These are phyloP conservation scores for Chaetomium sp. DNA, from an alignment of 2,329 filamentous ascomycete species.

Conservation along the genomic window DNA sequence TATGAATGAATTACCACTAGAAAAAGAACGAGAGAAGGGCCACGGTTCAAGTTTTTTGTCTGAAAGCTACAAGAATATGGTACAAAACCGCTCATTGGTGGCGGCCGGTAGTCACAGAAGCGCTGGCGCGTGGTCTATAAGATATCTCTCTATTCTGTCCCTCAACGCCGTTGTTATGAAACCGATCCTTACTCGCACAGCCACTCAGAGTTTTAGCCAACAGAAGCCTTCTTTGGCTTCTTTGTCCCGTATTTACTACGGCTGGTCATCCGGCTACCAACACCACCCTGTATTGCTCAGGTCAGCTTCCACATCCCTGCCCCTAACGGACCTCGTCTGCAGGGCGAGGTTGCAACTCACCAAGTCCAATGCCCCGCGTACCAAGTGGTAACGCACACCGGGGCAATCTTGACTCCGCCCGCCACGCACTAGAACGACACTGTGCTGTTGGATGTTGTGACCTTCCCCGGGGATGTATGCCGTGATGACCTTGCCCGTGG, in stretches of 20 bases:
- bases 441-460: slow-evolving; percentile 98
- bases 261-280: slow-evolving; percentile 73
- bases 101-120: neutral
- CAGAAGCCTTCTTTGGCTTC: slow-evolving; percentile 81
- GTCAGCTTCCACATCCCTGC: slow-evolving; percentile 5
- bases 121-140: neutral
- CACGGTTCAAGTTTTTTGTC: neutral
- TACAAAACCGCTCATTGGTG: neutral
- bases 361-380: slow-evolving; percentile 87
- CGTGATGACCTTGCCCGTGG: slow-evolving; percentile 78
- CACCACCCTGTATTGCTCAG: slow-evolving; percentile 63
- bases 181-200: neutral
- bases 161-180: neutral
- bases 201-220: slow-evolving; percentile 31
- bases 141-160: neutral
- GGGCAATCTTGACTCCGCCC: slow-evolving; percentile 95
- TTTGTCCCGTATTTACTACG: slow-evolving; percentile 98
- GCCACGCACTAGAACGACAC: slow-evolving; percentile 90
- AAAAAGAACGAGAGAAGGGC: neutral
- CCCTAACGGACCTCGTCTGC: neutral
- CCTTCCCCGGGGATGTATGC: slow-evolving; percentile 96
- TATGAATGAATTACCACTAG: too few relatives aligned
- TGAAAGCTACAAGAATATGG: slow-evolving; percentile 10
- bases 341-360: slow-evolving; percentile 48
- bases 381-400: slow-evolving; percentile 92